phyloP scores from a whole-genome alignment of 768 basidiomycete species.

The Collybiopsis confluens region DNA sequence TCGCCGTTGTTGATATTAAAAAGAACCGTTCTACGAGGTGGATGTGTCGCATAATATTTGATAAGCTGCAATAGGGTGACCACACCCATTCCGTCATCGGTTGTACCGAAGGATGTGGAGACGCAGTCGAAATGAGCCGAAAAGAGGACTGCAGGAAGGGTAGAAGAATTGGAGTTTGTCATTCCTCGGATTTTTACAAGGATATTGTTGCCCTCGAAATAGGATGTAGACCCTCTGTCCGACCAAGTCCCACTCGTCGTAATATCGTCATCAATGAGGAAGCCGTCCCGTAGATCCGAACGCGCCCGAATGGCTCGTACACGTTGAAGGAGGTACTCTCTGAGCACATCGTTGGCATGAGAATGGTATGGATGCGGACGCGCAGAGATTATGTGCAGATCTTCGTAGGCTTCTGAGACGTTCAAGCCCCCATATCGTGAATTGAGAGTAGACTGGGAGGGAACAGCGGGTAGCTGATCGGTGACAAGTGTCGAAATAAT shows the following conservation, averaged over 20 bases:
- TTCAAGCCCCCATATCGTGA: constrained; percentile 40
- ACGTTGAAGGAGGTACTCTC: constrained; percentile 38
- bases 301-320: background rate
- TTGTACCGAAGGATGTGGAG: constrained; percentile 68
- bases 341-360: constrained; percentile 69
- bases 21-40: constrained; percentile 56
- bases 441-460: constrained; percentile 12
- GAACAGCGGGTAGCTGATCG: constrained; percentile 43
- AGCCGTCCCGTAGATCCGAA: background rate
- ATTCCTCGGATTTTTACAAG: constrained; percentile 35
- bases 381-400: constrained; percentile 61
- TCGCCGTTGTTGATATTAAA: constrained; percentile 89
- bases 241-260: constrained; percentile 47
- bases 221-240: constrained; percentile 18
- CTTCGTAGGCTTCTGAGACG: constrained; percentile 51
- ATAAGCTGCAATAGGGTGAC: constrained; percentile 64
- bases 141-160: constrained; percentile 45
- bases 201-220: constrained; percentile 55
- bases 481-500: constrained; percentile 44
- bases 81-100: constrained; percentile 76
- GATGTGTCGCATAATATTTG: constrained; percentile 44
- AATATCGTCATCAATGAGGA: constrained; percentile 40
- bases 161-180: background rate
- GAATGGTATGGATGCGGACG: constrained; percentile 78
- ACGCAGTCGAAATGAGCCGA: constrained; percentile 85